Evolutionary conservation across 345 rosid genomes (phyloP).

Genomic region (Capsella bursapastoris): DNA sequence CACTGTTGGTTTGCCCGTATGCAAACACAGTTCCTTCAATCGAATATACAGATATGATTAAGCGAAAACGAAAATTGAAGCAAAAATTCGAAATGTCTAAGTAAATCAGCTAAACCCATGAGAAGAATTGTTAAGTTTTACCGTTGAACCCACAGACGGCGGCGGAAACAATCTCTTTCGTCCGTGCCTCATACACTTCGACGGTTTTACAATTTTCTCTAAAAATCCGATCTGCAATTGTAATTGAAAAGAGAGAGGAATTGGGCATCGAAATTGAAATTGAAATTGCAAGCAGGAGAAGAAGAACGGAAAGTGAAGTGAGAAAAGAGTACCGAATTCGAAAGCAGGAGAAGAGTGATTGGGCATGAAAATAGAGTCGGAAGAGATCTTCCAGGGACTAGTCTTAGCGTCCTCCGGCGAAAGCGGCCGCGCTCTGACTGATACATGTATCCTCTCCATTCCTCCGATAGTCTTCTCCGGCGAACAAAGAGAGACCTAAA

Average conservation of each 20-base stretch:
- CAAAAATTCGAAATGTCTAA: not conserved
- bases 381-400: constrained; percentile 84
- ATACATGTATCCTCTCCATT: constrained; percentile 91
- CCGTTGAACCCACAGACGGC: constrained; percentile 96
- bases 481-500: constrained; percentile 35
- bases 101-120: constrained; percentile 3
- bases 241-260: not conserved
- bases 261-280: not conserved
- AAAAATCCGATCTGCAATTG: constrained; percentile 61
- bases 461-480: constrained; percentile 39
- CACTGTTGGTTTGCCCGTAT: constrained; percentile 95
- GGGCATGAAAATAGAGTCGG: constrained; percentile 66
- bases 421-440: constrained; percentile 81
- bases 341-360: constrained; percentile 59
- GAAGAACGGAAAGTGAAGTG: not conserved
- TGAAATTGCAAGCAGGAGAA: not conserved
- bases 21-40: constrained; percentile 90
- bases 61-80: constrained; percentile 12
- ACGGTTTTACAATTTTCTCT: constrained; percentile 67
- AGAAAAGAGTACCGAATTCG: constrained; percentile 63
- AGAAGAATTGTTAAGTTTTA: constrained; percentile 24
- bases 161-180: constrained; percentile 74
- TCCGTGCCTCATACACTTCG: constrained; percentile 74
- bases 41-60: constrained; percentile 12
- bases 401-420: constrained; percentile 73